Percentiles rank a stretch among this genome's conserved stretches.
Conservation (phyloP, 2,329 filamentous ascomycete species). For the Coniochaeta ligniaria region DNA sequence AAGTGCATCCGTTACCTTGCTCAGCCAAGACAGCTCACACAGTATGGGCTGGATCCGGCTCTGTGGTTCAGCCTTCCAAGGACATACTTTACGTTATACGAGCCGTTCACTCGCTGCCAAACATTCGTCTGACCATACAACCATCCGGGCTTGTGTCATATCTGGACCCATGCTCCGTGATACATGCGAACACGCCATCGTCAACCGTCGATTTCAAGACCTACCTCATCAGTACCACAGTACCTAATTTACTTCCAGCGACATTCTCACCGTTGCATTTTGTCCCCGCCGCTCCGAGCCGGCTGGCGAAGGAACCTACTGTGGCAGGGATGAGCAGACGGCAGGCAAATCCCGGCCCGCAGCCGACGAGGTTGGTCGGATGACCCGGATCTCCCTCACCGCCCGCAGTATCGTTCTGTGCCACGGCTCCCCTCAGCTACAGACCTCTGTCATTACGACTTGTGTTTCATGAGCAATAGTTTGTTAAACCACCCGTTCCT, state of each 20-base stretch:
- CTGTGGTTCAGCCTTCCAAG: slow-evolving; percentile 1
- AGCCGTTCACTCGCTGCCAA: neutral
- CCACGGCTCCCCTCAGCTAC: neutral
- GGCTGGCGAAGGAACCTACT: no score
- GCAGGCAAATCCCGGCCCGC: no score
- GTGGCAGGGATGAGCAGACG: no score
- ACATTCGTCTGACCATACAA: neutral
- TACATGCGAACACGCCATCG: neutral
- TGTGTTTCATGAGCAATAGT: neutral
- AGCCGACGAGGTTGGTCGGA: no score
- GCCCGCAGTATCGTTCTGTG: neutral
- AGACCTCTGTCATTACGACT: neutral
- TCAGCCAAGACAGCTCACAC: no score
- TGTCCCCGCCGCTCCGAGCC: no score
- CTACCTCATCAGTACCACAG: no score
- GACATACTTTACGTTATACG: neutral
- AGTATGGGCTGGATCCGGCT: neutral
- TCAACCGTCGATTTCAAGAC: neutral
- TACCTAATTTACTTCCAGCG: no score
- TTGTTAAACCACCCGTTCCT: neutral
- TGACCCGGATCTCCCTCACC: no score
- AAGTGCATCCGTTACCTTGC: no score
- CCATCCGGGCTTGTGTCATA: neutral
- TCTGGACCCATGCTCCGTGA: neutral
- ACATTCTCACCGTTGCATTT: no score